Percentiles rank a stretch among this genome's conserved stretches.
Evolutionary conservation across 208 protist species (phyloP).

Genomic region (Trypanosoma theileri): DNA sequence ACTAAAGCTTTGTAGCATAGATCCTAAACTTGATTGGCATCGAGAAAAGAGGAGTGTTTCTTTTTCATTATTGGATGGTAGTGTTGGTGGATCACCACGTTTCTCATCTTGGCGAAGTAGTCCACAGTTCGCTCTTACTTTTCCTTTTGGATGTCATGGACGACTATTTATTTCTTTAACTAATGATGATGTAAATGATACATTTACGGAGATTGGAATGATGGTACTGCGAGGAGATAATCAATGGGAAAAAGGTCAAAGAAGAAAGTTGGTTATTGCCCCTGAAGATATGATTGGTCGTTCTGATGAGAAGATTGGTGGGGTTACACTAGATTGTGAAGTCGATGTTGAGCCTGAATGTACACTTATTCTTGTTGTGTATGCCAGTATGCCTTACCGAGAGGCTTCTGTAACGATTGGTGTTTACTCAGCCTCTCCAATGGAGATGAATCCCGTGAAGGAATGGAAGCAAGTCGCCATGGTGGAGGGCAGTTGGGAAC

Average conservation of each 20-base stretch:
- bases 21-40: slow-evolving; percentile 75
- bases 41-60: slow-evolving; percentile 32
- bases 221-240: slow-evolving; percentile 51
- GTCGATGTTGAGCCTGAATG: slow-evolving; percentile 42
- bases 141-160: slow-evolving; percentile 73
- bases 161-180: slow-evolving; percentile 54
- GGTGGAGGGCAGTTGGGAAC: slow-evolving; percentile 74
- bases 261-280: slow-evolving; percentile 52
- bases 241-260: slow-evolving; percentile 44
- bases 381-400: slow-evolving; percentile 68
- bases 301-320: slow-evolving; percentile 36
- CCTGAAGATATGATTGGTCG: slow-evolving; percentile 53
- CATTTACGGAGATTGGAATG: slow-evolving; percentile 62
- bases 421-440: slow-evolving; percentile 52
- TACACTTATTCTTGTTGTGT: slow-evolving; percentile 75
- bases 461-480: slow-evolving; percentile 71
- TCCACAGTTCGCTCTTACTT: slow-evolving; percentile 72
- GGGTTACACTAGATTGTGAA: slow-evolving; percentile 42
- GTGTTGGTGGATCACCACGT: slow-evolving; percentile 61
- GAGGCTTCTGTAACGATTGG: slow-evolving; percentile 66
- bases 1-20: slow-evolving; percentile 56
- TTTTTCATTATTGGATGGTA: slow-evolving; percentile 50
- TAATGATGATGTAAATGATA: slow-evolving; percentile 48
- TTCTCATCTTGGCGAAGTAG: slow-evolving; percentile 88
- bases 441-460: slow-evolving; percentile 57